Conservation (phyloP, 805 yeast genomes). For the Kazachstania viticola region DNA sequence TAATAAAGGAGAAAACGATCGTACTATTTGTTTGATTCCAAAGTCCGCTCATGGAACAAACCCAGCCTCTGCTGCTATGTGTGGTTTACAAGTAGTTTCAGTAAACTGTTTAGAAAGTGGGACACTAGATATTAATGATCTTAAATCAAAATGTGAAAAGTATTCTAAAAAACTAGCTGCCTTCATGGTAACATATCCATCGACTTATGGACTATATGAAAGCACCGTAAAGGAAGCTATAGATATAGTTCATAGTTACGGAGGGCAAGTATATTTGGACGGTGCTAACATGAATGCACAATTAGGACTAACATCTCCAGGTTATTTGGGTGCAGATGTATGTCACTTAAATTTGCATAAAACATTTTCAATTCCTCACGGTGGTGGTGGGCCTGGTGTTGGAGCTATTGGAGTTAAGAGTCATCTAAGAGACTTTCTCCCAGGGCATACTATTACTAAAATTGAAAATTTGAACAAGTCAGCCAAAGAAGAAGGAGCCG, state of each 20-base stretch:
- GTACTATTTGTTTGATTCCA: constrained; percentile 88
- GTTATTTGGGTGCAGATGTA: constrained; percentile 95
- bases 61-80: constrained; percentile 97
- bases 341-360: constrained; percentile 95
- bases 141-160: constrained; percentile 59
- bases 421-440: constrained; percentile 73
- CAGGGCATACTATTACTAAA: constrained; percentile 54
- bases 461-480: constrained; percentile 1
- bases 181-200: constrained; percentile 93
- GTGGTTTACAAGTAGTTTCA: constrained; percentile 87
- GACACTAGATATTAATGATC: constrained; percentile 70
- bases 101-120: constrained; percentile 82
- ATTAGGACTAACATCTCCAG: constrained; percentile 94
- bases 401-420: constrained; percentile 92
- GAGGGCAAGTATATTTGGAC: constrained; percentile 95
- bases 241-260: constrained; percentile 69
- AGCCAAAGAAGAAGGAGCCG: constrained; percentile 54
- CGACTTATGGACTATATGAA: constrained; percentile 93
- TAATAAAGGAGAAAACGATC: constrained; percentile 53
- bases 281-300: constrained; percentile 99
- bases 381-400: constrained; percentile 99
- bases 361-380: constrained; percentile 95
- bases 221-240: constrained; percentile 81
- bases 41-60: constrained; percentile 98
- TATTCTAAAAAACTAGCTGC: constrained; percentile 70